Percentiles rank a stretch among this genome's conserved stretches.
Evolutionary conservation across 83 land plant species (phyloP).

Genomic region (Diphasiastrum complanatum): DNA sequence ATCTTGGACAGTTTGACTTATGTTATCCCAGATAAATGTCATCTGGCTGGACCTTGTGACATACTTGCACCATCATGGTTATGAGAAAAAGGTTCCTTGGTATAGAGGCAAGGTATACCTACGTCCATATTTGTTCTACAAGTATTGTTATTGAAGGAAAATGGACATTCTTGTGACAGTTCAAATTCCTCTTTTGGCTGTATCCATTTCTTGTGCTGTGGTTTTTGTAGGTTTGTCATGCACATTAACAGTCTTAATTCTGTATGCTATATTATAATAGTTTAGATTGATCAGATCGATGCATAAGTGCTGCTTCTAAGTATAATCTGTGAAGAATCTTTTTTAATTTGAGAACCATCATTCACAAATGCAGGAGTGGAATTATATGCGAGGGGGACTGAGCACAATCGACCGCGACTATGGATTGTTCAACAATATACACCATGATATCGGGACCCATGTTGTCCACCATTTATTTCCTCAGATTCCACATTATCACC

Average conservation of each 20-base stretch:
- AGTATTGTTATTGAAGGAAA: neutral
- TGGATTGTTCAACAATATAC: constrained; percentile 74
- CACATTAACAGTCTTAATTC: neutral
- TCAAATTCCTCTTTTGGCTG: neutral
- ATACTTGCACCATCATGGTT: constrained; percentile 90
- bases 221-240: neutral
- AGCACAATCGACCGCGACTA: constrained; percentile 79
- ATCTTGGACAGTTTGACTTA: neutral
- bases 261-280: neutral
- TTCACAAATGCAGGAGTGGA: constrained; percentile 63
- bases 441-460: constrained; percentile 93
- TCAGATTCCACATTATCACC: constrained; percentile 86
- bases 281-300: neutral
- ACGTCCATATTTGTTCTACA: neutral
- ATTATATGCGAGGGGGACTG: constrained; percentile 70
- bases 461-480: constrained; percentile 96
- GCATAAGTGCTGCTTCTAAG: neutral
- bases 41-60: constrained; percentile 85
- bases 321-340: neutral
- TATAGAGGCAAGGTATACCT: constrained; percentile 86
- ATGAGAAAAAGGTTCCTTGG: constrained; percentile 86
- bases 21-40: constrained; percentile 46
- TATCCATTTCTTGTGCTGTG: neutral
- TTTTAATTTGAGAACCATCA: neutral
- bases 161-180: neutral